Conservation (phyloP, 108 stramenopile species). For the Epithemia pelagica region DNA sequence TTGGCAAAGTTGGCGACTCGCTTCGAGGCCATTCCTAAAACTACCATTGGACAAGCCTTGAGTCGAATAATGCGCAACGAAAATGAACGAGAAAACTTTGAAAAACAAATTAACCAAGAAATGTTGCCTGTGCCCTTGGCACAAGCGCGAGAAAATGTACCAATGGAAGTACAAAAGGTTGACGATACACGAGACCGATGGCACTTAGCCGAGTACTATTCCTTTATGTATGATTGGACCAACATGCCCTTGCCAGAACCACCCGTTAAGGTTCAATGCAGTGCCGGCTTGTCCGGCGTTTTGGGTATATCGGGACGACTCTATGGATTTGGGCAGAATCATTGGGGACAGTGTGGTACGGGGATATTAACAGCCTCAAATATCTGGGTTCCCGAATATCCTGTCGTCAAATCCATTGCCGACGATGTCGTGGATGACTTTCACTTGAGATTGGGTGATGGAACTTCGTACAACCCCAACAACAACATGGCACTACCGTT, state of each 20-base stretch:
- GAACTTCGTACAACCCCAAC: no score
- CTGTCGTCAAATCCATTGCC: slow-evolving; percentile 28
- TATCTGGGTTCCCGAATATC: slow-evolving; percentile 55
- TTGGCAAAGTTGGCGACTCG: slow-evolving; percentile 15
- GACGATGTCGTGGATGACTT: slow-evolving; percentile 15
- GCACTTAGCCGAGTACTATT: slow-evolving; percentile 3
- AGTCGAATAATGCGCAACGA: slow-evolving; percentile 3
- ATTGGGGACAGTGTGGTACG: slow-evolving; percentile 74
- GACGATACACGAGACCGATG: slow-evolving; percentile 3
- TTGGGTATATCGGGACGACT: slow-evolving; percentile 46
- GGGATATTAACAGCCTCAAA: slow-evolving; percentile 43
- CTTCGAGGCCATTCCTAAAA: slow-evolving; percentile 1
- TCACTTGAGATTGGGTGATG: neutral
- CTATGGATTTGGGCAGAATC: slow-evolving; percentile 73
- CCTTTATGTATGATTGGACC: neutral
- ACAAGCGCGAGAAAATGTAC: slow-evolving; percentile 21
- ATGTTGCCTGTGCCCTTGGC: slow-evolving; percentile 7
- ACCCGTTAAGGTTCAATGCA: slow-evolving; percentile 12
- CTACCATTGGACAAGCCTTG: neutral
- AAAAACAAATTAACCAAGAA: neutral
- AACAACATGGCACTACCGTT: slow-evolving; percentile 27
- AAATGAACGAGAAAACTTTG: neutral
- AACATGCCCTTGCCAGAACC: slow-evolving; percentile 14
- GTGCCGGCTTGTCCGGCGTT: slow-evolving; percentile 69
- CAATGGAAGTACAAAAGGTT: slow-evolving; percentile 24